These are phyloP conservation scores for Secale cereale DNA, from an alignment of 176 grass and related monocot genomes.

Conservation along the genomic window DNA sequence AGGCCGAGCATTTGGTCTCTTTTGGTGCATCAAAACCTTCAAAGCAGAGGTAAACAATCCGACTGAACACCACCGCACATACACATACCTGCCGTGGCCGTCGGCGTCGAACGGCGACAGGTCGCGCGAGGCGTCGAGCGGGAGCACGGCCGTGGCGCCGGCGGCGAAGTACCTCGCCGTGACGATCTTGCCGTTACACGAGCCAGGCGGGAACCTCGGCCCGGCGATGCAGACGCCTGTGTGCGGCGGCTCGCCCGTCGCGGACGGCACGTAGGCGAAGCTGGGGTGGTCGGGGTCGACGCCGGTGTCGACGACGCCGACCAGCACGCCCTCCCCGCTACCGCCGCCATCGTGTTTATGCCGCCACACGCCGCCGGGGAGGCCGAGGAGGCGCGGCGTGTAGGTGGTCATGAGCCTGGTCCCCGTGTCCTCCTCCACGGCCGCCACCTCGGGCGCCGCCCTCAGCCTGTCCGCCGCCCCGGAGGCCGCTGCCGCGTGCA, in stretches of 20 bases:
- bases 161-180: slow-evolving; percentile 50
- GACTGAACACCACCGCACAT: no score
- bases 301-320: slow-evolving; percentile 67
- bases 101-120: slow-evolving; percentile 56
- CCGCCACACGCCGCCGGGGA: slow-evolving; percentile 38
- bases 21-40: no score
- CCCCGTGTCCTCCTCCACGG: slow-evolving; percentile 45
- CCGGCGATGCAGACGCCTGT: slow-evolving; percentile 15
- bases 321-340: slow-evolving; percentile 44
- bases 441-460: slow-evolving; percentile 30
- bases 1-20: no score
- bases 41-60: no score
- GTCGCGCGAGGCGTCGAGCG: slow-evolving; percentile 47
- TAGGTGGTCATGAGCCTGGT: slow-evolving; percentile 61
- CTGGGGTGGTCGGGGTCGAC: slow-evolving; percentile 50
- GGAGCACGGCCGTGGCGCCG: slow-evolving; percentile 34
- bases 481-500: slow-evolving; percentile 29
- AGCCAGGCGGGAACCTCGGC: slow-evolving; percentile 32
- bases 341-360: neutral
- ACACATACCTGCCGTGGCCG: slow-evolving; percentile 55
- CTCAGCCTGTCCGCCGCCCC: slow-evolving; percentile 40
- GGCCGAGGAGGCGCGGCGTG: slow-evolving; percentile 44
- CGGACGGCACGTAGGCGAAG: slow-evolving; percentile 39
- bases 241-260: neutral
- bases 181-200: slow-evolving; percentile 74